These are phyloP conservation scores for Diplodia sapinea DNA, from an alignment of 2,329 filamentous ascomycete genomes.

Conservation along the genomic window DNA sequence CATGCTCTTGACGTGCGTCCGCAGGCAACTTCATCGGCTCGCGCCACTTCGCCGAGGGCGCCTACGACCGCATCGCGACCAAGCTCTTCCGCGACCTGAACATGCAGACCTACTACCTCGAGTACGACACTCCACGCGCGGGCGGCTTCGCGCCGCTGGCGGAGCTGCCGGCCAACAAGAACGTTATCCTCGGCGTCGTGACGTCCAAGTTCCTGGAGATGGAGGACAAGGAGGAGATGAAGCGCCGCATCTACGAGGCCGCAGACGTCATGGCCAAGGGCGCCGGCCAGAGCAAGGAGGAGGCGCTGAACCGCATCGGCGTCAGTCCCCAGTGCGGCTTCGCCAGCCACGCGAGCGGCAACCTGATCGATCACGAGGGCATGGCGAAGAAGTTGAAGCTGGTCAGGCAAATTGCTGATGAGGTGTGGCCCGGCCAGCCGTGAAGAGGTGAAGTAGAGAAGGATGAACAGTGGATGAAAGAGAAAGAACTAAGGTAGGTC, in stretches of 20 bases:
- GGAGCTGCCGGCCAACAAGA: conserved; percentile 50
- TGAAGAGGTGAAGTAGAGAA: conserved; percentile 35
- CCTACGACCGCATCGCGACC: conserved; percentile 51
- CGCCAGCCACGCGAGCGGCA: conserved; percentile 73
- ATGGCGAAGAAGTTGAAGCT: conserved; percentile 73
- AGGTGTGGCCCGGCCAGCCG: conserved; percentile 67
- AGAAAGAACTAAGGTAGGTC: neutral
- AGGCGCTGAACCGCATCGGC: conserved; percentile 67
- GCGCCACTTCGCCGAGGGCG: conserved; percentile 52
- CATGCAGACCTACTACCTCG: conserved; percentile 43
- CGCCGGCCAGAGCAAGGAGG: conserved; percentile 64
- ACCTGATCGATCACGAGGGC: conserved; percentile 68
- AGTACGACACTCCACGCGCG: conserved; percentile 53
- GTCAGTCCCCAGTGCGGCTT: conserved; percentile 42
- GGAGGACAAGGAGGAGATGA: conserved; percentile 52
- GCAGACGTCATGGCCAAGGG: conserved; percentile 72
- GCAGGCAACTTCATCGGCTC: conserved; percentile 51
- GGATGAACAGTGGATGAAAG: neutral
- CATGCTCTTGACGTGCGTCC: neutral
- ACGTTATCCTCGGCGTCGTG: conserved; percentile 51
- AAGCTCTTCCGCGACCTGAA: conserved; percentile 42
- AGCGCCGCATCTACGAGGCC: conserved; percentile 47
- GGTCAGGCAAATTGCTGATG: conserved; percentile 73
- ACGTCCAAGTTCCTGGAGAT: conserved; percentile 51
- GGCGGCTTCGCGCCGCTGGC: conserved; percentile 53